Percentiles rank a stretch among this genome's conserved stretches.
Evolutionary conservation across 257 asterid species (phyloP).

Genomic region (Galeopsis tetrahit): DNA sequence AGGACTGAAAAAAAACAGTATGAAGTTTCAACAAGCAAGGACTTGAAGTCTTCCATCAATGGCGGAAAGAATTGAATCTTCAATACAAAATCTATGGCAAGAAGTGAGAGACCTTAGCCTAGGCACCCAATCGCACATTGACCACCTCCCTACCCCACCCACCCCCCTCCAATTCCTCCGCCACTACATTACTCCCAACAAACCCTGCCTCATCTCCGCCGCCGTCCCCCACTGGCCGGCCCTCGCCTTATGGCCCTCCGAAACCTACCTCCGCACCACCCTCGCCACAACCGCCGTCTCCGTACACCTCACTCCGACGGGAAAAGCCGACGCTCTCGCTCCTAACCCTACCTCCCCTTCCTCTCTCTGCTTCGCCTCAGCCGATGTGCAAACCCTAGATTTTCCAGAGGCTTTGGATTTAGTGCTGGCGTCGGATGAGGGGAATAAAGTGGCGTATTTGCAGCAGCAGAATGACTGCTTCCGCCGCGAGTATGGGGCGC

Average conservation of each 20-base stretch:
- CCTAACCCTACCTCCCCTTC: slow-evolving; percentile 53
- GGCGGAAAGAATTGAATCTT: slow-evolving; percentile 36
- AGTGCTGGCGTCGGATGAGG: slow-evolving; percentile 46
- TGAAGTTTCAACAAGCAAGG: background rate
- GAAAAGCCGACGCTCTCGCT: slow-evolving; percentile 76
- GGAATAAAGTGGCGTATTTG: slow-evolving; percentile 58
- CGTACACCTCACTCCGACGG: slow-evolving; percentile 89
- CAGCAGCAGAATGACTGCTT: slow-evolving; percentile 96
- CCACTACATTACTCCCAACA: slow-evolving; percentile 66
- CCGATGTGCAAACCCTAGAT: slow-evolving; percentile 60
- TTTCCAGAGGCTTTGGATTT: slow-evolving; percentile 60
- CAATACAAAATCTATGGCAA: slow-evolving; percentile 69
- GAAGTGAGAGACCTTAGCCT: slow-evolving; percentile 74
- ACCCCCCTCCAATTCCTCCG: slow-evolving; percentile 86
- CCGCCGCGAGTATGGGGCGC: slow-evolving; percentile 65
- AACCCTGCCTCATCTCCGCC: slow-evolving; percentile 81
- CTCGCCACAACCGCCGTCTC: slow-evolving; percentile 75
- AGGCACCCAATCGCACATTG: slow-evolving; percentile 53
- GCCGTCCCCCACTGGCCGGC: slow-evolving; percentile 87
- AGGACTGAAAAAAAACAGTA: background rate
- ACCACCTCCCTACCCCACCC: slow-evolving; percentile 70
- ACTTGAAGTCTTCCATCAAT: slow-evolving; percentile 27
- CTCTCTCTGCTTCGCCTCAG: slow-evolving; percentile 78
- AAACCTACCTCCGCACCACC: slow-evolving; percentile 57
- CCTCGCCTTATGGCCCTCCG: slow-evolving; percentile 67